Percentiles rank a stretch among this genome's conserved stretches.
phyloP scores from a whole-genome alignment of 129 eudicot species.

The Calendula officinalis region DNA sequence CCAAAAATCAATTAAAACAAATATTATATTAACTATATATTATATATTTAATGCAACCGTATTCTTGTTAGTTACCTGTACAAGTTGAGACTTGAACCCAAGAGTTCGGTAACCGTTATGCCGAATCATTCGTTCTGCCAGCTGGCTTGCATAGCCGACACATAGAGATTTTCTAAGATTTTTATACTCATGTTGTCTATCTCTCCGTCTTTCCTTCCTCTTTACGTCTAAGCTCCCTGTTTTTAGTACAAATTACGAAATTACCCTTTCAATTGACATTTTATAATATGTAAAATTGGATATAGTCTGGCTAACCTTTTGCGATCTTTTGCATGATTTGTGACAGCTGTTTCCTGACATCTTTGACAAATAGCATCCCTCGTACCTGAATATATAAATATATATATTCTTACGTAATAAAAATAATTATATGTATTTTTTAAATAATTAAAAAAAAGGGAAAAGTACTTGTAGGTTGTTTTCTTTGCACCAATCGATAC shows the following conservation, averaged over 20 bases:
- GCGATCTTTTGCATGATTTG: constrained; percentile 94
- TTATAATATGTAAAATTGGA: constrained; percentile 1
- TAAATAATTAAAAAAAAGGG: neutral
- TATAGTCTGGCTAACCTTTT: constrained; percentile 49
- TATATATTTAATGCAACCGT: neutral
- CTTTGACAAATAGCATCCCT: constrained; percentile 90
- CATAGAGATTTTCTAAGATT: constrained; percentile 79
- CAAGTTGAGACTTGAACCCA: constrained; percentile 88
- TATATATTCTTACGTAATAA: constrained; percentile 8
- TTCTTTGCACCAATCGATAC: constrained; percentile 84
- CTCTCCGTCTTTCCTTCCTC: constrained; percentile 55
- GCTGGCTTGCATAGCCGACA: constrained; percentile 88
- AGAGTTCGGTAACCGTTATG: constrained; percentile 85
- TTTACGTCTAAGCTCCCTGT: constrained; percentile 62
- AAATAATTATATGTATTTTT: neutral
- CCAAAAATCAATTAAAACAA: neutral
- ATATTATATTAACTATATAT: too few relatives aligned
- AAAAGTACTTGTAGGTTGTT: constrained; percentile 65
- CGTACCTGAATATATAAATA: constrained; percentile 44
- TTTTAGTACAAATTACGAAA: neutral
- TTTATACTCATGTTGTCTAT: constrained; percentile 52
- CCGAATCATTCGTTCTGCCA: constrained; percentile 83
- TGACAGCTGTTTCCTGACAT: constrained; percentile 81
- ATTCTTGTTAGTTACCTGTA: constrained; percentile 50
- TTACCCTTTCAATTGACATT: neutral